phyloP scores from a whole-genome alignment of 1,284 basidiomycete genomes.

The Gymnopus androsaceus region DNA sequence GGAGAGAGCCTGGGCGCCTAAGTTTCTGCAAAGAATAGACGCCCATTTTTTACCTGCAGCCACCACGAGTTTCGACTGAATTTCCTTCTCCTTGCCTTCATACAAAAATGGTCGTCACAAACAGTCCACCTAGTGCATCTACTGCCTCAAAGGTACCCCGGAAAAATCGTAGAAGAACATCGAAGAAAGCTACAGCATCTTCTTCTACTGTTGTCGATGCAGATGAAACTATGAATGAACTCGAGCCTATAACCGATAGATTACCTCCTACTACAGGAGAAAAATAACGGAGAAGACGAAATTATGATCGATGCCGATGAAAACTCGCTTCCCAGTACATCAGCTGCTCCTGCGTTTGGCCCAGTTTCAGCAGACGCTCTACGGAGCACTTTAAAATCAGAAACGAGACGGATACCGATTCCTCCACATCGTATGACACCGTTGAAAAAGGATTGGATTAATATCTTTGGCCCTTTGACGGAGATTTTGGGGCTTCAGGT shows the following conservation, averaged over 20 bases:
- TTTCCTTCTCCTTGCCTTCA: not conserved
- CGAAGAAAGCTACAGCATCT: conserved; percentile 45
- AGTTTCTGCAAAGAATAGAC: not conserved
- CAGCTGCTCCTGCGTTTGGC: conserved; percentile 63
- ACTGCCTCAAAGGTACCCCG: conserved; percentile 34
- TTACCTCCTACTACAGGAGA: conserved; percentile 13
- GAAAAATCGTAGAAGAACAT: conserved; percentile 59
- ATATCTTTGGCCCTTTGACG: conserved; percentile 94
- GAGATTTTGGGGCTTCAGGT: conserved; percentile 95
- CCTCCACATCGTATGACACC: conserved; percentile 98
- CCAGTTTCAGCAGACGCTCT: conserved; percentile 62
- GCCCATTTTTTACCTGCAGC: not conserved
- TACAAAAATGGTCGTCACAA: conserved; percentile 56
- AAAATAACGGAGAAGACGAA: conserved; percentile 32
- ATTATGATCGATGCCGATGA: conserved; percentile 68
- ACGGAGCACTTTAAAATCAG: conserved; percentile 66
- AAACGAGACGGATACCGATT: conserved; percentile 83
- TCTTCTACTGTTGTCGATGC: conserved; percentile 20
- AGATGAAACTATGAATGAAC: conserved; percentile 37
- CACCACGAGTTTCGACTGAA: not conserved
- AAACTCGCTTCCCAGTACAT: conserved; percentile 42
- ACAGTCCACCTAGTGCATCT: conserved; percentile 35
- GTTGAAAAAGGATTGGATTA: conserved; percentile 96
- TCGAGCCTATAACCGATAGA: conserved; percentile 18
- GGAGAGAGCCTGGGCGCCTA: not conserved